phyloP scores from a whole-genome alignment of 148 eudicot genomes.

The Euryodendron excelsum region DNA sequence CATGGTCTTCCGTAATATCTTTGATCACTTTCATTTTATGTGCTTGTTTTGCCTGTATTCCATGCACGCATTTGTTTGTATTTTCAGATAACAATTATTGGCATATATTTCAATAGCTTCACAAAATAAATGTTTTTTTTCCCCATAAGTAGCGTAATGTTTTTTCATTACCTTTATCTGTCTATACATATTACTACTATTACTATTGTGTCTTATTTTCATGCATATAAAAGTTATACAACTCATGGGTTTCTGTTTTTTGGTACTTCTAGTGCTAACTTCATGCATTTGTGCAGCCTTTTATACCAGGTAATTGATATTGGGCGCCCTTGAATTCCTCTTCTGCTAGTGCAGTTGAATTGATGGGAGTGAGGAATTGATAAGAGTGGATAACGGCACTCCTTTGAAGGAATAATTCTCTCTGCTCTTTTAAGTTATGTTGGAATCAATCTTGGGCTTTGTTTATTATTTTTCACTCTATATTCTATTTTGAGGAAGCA shows the following conservation, averaged over 20 bases:
- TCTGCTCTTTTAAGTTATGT: too few relatives aligned
- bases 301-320: background rate
- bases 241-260: too few relatives aligned
- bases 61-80: background rate
- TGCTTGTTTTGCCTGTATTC: too few relatives aligned
- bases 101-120: background rate
- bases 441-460: conserved; percentile 77
- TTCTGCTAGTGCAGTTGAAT: conserved; percentile 3
- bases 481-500: conserved; percentile 67
- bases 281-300: conserved; percentile 3
- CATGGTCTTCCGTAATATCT: too few relatives aligned
- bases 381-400: background rate
- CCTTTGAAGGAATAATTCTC: conserved; percentile 53
- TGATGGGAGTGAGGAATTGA: background rate
- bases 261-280: too few relatives aligned
- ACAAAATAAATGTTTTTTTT: background rate
- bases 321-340: too few relatives aligned
- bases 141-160: too few relatives aligned
- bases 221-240: too few relatives aligned
- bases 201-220: too few relatives aligned
- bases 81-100: background rate
- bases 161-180: background rate
- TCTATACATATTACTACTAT: too few relatives aligned
- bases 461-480: conserved; percentile 51
- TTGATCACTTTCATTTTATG: too few relatives aligned